Percentiles rank a stretch among this genome's conserved stretches.
Evolutionary conservation across 2,329 filamentous ascomycete genomes (phyloP).

Genomic region (Blastomyces silverae): DNA sequence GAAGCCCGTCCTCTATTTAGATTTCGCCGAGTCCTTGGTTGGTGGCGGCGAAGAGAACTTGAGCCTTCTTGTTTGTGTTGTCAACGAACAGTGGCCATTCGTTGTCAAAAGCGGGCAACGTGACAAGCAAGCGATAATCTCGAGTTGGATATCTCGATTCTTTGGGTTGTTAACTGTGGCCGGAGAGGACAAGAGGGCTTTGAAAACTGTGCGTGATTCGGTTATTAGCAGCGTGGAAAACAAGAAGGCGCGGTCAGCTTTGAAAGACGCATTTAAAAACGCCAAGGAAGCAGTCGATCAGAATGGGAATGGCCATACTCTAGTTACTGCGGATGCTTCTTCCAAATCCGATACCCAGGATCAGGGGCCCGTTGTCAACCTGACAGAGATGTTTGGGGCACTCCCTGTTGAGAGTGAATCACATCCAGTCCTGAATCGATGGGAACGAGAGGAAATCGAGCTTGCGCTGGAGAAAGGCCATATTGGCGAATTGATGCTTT

Average conservation of each 20-base stretch:
- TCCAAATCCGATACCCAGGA: conserved; percentile 11
- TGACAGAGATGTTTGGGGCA: conserved; percentile 50
- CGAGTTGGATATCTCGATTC: conserved; percentile 53
- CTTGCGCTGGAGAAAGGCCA: conserved; percentile 73
- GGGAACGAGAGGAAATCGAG: conserved; percentile 69
- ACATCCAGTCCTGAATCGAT: conserved; percentile 49
- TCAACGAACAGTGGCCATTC: conserved; percentile 74
- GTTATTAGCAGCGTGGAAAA: conserved; percentile 39
- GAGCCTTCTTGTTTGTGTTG: conserved; percentile 61
- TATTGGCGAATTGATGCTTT: conserved; percentile 61
- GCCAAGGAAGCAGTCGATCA: conserved; percentile 21
- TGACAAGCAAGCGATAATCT: conserved; percentile 44
- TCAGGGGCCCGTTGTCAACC: conserved; percentile 33
- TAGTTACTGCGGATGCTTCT: conserved; percentile 1
- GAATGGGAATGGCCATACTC: conserved; percentile 16
- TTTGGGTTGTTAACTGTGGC: conserved; percentile 50
- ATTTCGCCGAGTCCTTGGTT: conserved; percentile 40
- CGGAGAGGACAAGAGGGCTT: conserved; percentile 45
- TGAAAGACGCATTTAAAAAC: conserved; percentile 37
- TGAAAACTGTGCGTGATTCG: conserved; percentile 43
- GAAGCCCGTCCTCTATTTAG: conserved; percentile 73
- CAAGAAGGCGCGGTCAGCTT: conserved; percentile 31
- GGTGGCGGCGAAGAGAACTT: conserved; percentile 28
- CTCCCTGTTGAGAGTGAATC: conserved; percentile 42
- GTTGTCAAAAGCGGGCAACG: conserved; percentile 48